phyloP scores from a whole-genome alignment of 345 rosid species.

The Citrus sinensis region DVS_A1.0 CM039166.1:14859501-14860000 shows the following conservation, averaged over 20 bases:
- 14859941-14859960: no score
- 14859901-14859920: background rate
- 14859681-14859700: slow-evolving; percentile 47
- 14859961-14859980: no score
- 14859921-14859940: background rate
- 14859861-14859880: slow-evolving; percentile 22
- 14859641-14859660: slow-evolving; percentile 33
- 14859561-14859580: slow-evolving; percentile 38
- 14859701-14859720: background rate
- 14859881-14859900: background rate
- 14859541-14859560: slow-evolving; percentile 33
- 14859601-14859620: slow-evolving; percentile 41
- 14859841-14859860: slow-evolving; percentile 38
- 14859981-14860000: no score
- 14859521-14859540: slow-evolving; percentile 28
- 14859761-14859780: slow-evolving; percentile 28
- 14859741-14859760: background rate
- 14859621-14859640: slow-evolving; percentile 48
- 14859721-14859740: background rate
- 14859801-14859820: slow-evolving; percentile 53
- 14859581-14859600: slow-evolving; percentile 43
- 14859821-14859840: slow-evolving; percentile 35
- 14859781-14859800: slow-evolving; percentile 40
- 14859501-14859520: slow-evolving; percentile 32
- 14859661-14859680: slow-evolving; percentile 23